These are phyloP conservation scores for Pseudocercospora macadamiae DNA, from an alignment of 2,329 filamentous ascomycete species.

Conservation along the genomic window DNA sequence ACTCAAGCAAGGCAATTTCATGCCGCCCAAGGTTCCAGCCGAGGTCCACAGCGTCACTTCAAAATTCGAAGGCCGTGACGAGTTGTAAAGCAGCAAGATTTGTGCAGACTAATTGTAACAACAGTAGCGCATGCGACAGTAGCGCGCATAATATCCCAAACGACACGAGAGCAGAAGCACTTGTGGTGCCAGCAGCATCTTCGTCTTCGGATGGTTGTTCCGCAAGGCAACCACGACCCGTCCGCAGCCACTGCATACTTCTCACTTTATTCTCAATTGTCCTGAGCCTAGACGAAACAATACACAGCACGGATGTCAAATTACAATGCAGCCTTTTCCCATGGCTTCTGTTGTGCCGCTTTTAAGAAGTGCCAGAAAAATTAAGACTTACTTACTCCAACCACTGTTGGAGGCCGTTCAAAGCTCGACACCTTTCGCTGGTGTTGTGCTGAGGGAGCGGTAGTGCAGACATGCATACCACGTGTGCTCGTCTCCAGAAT, in stretches of 20 bases:
- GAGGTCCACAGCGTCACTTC: constrained; percentile 20
- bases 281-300: no score
- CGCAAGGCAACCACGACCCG: background rate
- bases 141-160: background rate
- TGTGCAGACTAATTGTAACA: constrained; percentile 19
- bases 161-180: background rate
- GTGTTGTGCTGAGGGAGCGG: constrained; percentile 18
- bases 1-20: constrained; percentile 50
- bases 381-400: constrained; percentile 29
- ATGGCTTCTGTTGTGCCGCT: constrained; percentile 90
- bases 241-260: background rate
- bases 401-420: constrained; percentile 29
- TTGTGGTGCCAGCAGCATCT: constrained; percentile 3
- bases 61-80: constrained; percentile 30
- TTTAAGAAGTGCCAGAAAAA: constrained; percentile 90
- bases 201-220: background rate
- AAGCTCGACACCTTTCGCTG: constrained; percentile 10
- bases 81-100: constrained; percentile 26
- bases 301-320: constrained; percentile 96
- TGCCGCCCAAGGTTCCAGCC: constrained; percentile 22
- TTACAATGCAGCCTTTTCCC: constrained; percentile 81
- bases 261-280: no score
- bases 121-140: constrained; percentile 4
- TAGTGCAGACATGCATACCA: constrained; percentile 26
- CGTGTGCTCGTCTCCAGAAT: no score